Evolutionary conservation across 2,329 filamentous ascomycete species (phyloP), one percentile per base, ranked within the genome.

Genomic region (Claviceps quebecensis): DNA sequence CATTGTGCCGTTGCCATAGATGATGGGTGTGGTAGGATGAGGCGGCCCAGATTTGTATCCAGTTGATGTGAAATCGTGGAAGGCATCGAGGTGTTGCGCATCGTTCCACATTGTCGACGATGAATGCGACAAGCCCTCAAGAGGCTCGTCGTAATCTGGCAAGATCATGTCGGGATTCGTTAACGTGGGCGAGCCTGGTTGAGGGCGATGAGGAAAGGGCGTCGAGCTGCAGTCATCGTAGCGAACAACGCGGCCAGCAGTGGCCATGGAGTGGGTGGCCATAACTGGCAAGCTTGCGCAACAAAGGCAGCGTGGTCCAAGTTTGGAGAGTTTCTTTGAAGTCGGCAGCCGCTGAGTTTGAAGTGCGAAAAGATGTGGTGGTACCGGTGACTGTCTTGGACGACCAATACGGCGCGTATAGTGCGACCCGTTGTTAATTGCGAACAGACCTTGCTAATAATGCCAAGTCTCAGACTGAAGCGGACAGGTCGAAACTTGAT

Each of bases 161-260:
- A 96, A 72, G 60, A 96, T 95, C 87, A 95, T 90, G 65, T 95
- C 90, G 49, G 89, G 88, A 66, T 95, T 94, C 52, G 88, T 94
- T 61, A 96, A 72, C 2, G 90, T 95, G 46, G 90, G 90, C 54
- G 87, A 94, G 13, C 80, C 81, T 56, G 85, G 82, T 53, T 74
- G 67, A 45, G 73, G 63, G 17, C 71, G 66, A 58, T 76, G 74
- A 38, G 66, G 63, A 56, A 65, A 54, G 8, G 45, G 19, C 38
- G 57, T 56, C 46, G 60, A 56, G 52, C 55, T 59, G 52, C 48
- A 57, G 52, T 56, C 59, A 52, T 63, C 60, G 49, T 63, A 63
- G 52, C 60, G 58, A 56, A 57, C 54, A 52, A 65, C 58, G 53
- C 57, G 60, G 57, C 57, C 58, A 50, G 57, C 58, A 50, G 56